Evolutionary conservation across 2,329 filamentous ascomycete species (phyloP), one percentile per base, ranked within the genome.

Genomic region (Metarhizium brunneum): DNA sequence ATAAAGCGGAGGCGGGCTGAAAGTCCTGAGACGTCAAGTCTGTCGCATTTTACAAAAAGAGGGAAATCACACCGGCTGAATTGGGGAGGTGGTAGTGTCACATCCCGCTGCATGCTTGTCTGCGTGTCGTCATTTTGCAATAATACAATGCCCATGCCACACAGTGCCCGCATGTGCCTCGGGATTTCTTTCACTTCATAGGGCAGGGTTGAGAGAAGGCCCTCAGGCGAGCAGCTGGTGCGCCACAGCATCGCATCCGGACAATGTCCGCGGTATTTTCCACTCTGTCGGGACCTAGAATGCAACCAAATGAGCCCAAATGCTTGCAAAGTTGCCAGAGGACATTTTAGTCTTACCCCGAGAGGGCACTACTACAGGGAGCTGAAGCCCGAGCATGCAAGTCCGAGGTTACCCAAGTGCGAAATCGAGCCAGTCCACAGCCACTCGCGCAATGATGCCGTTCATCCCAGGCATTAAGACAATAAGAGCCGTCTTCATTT

Each of bases 181-280:
- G 42, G n/a, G 10, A 45, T 6, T 6, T 45, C n/a, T 45, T 45
- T 20, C 42, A 16, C 42, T 16, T 35, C 10, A 11, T 11, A 35
- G 32, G 32, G 32, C 32, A 11, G 32, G 10, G 10, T 35, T 35
- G 32, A 35, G 32, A 35, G 10, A 35, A 11, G 10, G 32, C 32
- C 32, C 32, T 35, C 32, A 35, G 32, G 32, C 32, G 32, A 35
- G 32, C 10, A 35, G 32, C 32, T 45, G 42, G n/a, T 6, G 18
- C 45, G 45, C 45, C 51, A 36, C 42, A 53, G 14, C 25, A 47
- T 47, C 43, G 29, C 51, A 47, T 47, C 40, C 38, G 51, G 25
- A 53, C 51, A 53, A 47, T 47, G 51, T 47, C 42, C 51, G 51
- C 51, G 51, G 14, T 47, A 36, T 53, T 53, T 53, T 47, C 50